phyloP scores from a whole-genome alignment of 2,329 filamentous ascomycete genomes.

The Trichoderma sp. region DNA sequence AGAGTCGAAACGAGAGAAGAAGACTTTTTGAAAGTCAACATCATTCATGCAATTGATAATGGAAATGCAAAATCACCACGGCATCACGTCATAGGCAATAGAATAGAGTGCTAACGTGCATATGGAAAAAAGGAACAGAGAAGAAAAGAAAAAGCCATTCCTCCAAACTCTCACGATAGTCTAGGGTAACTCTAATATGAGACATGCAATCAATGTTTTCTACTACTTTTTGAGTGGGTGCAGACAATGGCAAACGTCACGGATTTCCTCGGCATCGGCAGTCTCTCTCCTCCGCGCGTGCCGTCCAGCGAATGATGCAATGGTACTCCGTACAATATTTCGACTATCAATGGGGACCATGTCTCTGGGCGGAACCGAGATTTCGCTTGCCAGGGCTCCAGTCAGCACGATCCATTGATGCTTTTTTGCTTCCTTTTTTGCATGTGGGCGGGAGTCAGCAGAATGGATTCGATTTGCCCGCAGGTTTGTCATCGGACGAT shows the following conservation, averaged over 20 bases:
- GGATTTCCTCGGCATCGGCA: neutral
- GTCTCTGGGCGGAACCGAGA: neutral
- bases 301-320: neutral
- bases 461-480: neutral
- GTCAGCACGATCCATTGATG: constrained; percentile 3
- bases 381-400: neutral
- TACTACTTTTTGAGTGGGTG: neutral
- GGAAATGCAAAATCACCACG: neutral
- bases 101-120: neutral
- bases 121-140: neutral
- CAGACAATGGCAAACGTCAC: neutral
- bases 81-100: neutral
- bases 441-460: neutral
- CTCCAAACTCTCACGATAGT: neutral
- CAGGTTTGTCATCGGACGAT: neutral
- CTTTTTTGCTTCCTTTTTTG: neutral
- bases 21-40: neutral
- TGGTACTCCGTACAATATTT: neutral
- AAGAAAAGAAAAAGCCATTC: neutral
- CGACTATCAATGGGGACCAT: neutral
- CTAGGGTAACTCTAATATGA: constrained; percentile 16
- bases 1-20: neutral
- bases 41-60: neutral
- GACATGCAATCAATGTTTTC: neutral
- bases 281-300: neutral